A percentile compares a stretch with the other conserved stretches of the same genome.
Evolutionary conservation across 148 eudicot genomes (phyloP).

Genomic region (Arctostaphylos glauca): DNA sequence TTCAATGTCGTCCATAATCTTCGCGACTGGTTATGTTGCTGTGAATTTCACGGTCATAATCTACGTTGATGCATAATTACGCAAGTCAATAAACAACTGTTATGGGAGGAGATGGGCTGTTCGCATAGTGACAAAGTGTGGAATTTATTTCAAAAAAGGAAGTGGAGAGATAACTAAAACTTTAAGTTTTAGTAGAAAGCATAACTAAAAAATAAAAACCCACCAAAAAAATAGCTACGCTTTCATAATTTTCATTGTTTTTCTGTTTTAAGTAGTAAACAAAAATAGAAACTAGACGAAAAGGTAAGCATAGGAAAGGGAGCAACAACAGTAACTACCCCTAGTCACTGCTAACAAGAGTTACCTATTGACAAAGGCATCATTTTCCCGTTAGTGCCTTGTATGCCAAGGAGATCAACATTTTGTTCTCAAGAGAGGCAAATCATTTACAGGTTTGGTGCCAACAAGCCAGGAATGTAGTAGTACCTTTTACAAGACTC

Average conservation of each 20-base stretch:
- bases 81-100: too few relatives aligned
- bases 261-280: neutral
- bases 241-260: neutral
- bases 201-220: too few relatives aligned
- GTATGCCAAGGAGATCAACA: neutral
- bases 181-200: too few relatives aligned
- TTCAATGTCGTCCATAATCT: too few relatives aligned
- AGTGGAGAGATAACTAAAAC: too few relatives aligned
- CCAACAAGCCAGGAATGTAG: neutral
- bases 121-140: too few relatives aligned
- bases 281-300: neutral
- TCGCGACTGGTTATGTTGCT: too few relatives aligned
- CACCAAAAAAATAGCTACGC: neutral
- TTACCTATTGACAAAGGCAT: neutral
- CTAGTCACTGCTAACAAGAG: neutral
- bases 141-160: too few relatives aligned
- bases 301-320: neutral
- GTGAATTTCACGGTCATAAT: too few relatives aligned
- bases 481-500: conserved; percentile 8
- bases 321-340: neutral
- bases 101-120: too few relatives aligned
- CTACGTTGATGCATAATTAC: too few relatives aligned
- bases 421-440: neutral
- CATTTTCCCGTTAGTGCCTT: neutral
- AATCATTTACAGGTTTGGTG: conserved; percentile 23